Evolutionary conservation across 495 filamentous ascomycete genomes (phyloP).

Genomic region (Xylaria nigripes): DNA sequence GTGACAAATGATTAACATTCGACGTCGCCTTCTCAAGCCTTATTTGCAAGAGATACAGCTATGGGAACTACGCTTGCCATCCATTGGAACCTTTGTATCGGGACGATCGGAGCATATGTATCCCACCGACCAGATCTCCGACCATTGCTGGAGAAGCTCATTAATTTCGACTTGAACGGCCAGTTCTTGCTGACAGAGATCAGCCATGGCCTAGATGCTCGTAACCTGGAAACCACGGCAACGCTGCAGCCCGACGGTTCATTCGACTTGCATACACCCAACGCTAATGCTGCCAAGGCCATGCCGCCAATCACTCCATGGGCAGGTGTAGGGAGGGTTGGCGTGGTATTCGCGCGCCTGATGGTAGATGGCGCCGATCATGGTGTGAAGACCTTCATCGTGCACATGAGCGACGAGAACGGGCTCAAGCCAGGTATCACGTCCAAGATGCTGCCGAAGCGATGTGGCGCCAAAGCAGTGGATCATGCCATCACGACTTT

Average conservation of each 20-base stretch:
- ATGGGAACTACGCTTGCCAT: constrained; percentile 24
- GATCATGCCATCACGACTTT: constrained; percentile 34
- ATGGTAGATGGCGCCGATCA: constrained; percentile 21
- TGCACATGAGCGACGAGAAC: constrained; percentile 22
- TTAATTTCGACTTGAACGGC: constrained; percentile 26
- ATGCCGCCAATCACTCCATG: constrained; percentile 31
- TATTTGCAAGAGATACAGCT: constrained; percentile 6
- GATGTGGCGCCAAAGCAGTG: constrained; percentile 23
- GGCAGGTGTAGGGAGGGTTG: constrained; percentile 22
- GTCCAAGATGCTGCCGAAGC: constrained; percentile 21
- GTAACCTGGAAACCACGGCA: constrained; percentile 33
- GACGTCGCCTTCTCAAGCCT: neutral
- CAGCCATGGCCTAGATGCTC: constrained; percentile 32
- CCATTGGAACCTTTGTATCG: constrained; percentile 32
- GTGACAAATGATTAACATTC: neutral
- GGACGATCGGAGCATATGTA: constrained; percentile 29
- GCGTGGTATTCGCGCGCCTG: constrained; percentile 31
- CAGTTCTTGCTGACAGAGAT: constrained; percentile 34
- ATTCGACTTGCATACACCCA: constrained; percentile 30
- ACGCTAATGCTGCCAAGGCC: constrained; percentile 22
- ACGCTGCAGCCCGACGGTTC: constrained; percentile 25
- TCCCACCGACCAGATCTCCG: constrained; percentile 19
- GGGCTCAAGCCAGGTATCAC: constrained; percentile 28
- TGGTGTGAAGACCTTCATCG: constrained; percentile 31
- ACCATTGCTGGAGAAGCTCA: constrained; percentile 18